Evolutionary conservation across 2,329 filamentous ascomycete species (phyloP), one percentile per base, ranked within the genome.

Genomic region (Fusarium phyllophilum): DNA sequence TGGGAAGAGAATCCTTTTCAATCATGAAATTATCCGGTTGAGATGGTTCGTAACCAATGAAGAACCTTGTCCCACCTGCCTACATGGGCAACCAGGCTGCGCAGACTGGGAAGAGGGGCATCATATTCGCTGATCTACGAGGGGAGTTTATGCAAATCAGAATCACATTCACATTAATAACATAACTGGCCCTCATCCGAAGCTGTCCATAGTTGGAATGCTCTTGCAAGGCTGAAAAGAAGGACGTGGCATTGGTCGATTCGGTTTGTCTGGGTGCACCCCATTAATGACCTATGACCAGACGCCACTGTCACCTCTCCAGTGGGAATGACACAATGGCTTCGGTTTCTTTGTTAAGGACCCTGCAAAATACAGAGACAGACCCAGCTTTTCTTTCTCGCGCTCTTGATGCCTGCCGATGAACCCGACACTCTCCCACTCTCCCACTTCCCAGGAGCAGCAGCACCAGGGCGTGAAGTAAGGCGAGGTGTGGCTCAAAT

Each of bases 301-400:
- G 64, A 68, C 75, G 72, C 75, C 74, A 77, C 75, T 76, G 76
- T 77, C 75, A 78, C 75, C 57, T 72, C 51, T 62, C 24, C 54
- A 65, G 59, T 60, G 63, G 46, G 59, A 72, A 77, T 77, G 71
- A 64, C 65, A 76, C 75, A 73, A 75, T 75, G 71, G 66, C 63
- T 66, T 72, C 68, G 57, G 55, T 49, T 64, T 52, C 46, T 75
- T 63, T 72, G 57, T 59, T 69, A 39, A 51, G 57, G 66, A 41
- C 68, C 61, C 68, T 72, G 63, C 48, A 62, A 59, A 63, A 55
- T 54, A 58, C 52, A 69, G 65, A 52, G 48, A 44, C 42, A 54
- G 68, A 56, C 67, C 58, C 68, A 72, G 36, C 69, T 68, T 73
- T 70, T 62, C 70, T 49, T 55, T 62, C 38, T 63, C 69, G 64